Base-by-base conservation (phyloP, 495 filamentous ascomycete species). In the Tuber microsphaerosporum region DNA sequence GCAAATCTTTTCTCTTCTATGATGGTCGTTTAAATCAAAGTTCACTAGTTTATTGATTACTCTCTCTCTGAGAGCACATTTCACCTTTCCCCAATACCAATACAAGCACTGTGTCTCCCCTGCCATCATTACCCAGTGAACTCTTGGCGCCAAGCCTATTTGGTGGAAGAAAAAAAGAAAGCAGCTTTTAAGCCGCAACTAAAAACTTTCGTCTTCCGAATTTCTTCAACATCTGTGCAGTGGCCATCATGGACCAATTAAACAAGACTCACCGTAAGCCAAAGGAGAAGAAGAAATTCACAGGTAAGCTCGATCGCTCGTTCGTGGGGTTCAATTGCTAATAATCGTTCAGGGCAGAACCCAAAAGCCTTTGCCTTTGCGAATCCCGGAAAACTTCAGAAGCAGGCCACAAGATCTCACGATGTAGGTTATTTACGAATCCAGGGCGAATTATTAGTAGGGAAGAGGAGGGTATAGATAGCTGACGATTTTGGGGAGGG, bases 281-380 rank as follows among this genome's bases (percentile, higher is more conserved):
- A 3, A 97, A 97, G 85, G 92, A 94, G 84, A 97, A 97, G 88
- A 97, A 97, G 87, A 90, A 91, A 83, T 89, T 89, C 76, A 85
- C 87, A 74, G 87, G 89, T 85, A 83, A 74, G 84, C 48, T 37
- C 5, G n/a, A n/a, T 19, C 79, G 84, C 82, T 84, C 68, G 46
- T 83, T 80, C 14, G 9, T 68, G 16, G 51, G 69, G 31, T 37
- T 20, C 72, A 70, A 76, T 69, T 71, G 37, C 45, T 71, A 75
- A 81, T 73, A 56, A 79, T 73, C 73, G 34, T n/a, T 71, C 75
- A 93, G 92, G 90, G 34, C 86, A 84, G 68, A 98, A 98, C 83
- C 94, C 94, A 0, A 98, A 97, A 85, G 94, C 94, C 43, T 97
- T 97, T 84, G 89, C 91, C 34, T 93, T 90, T 84, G 89, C 94